A percentile compares a stretch with the other conserved stretches of the same genome.
These are phyloP conservation scores for Suillus clintonianus DNA, from an alignment of 768 basidiomycete genomes.

Conservation along the genomic window DNA sequence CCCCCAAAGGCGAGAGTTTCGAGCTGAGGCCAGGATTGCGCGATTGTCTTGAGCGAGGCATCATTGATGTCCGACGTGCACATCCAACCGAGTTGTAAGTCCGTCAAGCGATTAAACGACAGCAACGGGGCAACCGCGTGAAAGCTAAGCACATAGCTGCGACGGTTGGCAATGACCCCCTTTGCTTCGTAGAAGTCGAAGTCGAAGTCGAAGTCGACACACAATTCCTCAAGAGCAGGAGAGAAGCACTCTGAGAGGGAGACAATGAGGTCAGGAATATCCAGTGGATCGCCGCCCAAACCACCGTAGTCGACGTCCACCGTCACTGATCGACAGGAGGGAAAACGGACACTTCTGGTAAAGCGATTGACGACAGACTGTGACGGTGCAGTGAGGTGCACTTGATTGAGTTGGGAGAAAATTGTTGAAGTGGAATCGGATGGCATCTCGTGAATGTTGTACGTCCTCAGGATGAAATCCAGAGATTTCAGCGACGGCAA, in stretches of 20 bases:
- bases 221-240: neutral
- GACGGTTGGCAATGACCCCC: neutral
- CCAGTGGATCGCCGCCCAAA: too few species aligned
- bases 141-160: neutral
- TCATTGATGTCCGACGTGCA: neutral
- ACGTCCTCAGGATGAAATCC: neutral
- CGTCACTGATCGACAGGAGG: too few species aligned
- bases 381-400: neutral
- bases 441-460: neutral
- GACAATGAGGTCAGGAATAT: neutral
- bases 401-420: neutral
- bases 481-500: neutral
- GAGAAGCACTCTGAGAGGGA: neutral
- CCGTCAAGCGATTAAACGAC: neutral
- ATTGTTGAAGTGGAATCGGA: neutral
- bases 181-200: neutral
- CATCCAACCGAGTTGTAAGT: neutral
- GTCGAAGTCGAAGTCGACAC: neutral
- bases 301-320: too few species aligned
- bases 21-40: neutral
- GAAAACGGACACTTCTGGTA: neutral
- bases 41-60: neutral
- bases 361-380: neutral
- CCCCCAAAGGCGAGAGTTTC: neutral
- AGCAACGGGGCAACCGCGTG: neutral